Conservation (phyloP, 2,329 filamentous ascomycete species). For the Diaporthe eres region DNA sequence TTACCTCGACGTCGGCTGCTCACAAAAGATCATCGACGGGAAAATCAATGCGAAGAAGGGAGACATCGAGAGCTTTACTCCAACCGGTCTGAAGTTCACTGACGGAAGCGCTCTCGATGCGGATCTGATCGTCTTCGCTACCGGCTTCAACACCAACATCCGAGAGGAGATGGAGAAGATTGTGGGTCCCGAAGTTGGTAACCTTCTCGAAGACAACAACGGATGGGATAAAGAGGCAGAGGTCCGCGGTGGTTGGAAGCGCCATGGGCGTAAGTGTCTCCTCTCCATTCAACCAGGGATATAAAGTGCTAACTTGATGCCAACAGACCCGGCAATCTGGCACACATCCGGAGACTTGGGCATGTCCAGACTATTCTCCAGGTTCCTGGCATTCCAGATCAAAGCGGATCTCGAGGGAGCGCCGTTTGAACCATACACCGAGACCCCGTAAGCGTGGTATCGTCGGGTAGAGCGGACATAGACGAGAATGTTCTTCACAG, state of each 20-base stretch:
- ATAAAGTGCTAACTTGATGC: not conserved
- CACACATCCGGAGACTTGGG: not conserved
- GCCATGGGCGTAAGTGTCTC: not conserved
- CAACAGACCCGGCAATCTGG: slow-evolving; percentile 14
- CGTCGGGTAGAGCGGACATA: not conserved
- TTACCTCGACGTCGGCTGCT: slow-evolving; percentile 70
- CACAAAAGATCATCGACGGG: slow-evolving; percentile 67
- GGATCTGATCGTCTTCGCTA: slow-evolving; percentile 70
- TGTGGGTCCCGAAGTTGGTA: not conserved
- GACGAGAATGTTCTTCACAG: not conserved
- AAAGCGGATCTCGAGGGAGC: slow-evolving; percentile 11
- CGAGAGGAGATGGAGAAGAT: not conserved
- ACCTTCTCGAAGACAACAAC: not conserved
- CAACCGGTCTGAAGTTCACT: slow-evolving; percentile 56
- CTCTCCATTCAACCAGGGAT: too few species aligned
- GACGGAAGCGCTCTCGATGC: slow-evolving; percentile 66
- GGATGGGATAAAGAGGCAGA: slow-evolving; percentile 11
- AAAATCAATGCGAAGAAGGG: slow-evolving; percentile 68
- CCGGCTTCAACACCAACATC: slow-evolving; percentile 52
- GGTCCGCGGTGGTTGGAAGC: not conserved
- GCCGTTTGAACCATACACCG: not conserved
- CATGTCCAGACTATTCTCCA: not conserved
- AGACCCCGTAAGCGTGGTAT: not conserved
- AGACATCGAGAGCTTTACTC: slow-evolving; percentile 61
- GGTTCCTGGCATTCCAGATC: not conserved